Base-by-base conservation (phyloP, 2,329 filamentous ascomycete genomes). In the Mycosphaerelloides madeirae region DNA sequence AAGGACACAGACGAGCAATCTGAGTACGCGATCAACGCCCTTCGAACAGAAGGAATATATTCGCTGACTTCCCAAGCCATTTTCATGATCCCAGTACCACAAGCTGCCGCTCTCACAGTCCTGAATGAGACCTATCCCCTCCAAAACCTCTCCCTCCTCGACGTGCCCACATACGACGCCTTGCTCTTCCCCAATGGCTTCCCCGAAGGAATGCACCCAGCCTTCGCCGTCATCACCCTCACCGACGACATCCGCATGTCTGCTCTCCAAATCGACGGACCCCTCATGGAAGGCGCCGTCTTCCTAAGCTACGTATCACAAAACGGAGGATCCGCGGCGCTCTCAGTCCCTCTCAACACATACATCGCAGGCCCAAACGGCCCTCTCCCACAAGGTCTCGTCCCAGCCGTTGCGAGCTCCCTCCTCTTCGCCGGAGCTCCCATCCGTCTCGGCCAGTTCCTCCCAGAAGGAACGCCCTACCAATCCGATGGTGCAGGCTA, bases 161-260 rank as follows among this genome's bases (percentile, higher is more conserved):
- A 50, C 22, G 45, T 57, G 5, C 51, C 53, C 6, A 48, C 41
- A 2, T 29, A 34, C 15, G 48, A 53, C 32, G 38, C 37, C 13
- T 31, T 49, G 3, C 43, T 57, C 11, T 57, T 56, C 35, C 54
- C 53, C 1, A 25, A 49, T 7, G 54, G 50, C 28, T 57, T 55
- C 19, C 45, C 52, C 14, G 43, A 38, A 15, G 46, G 44, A 19
- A 44, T 41, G n/a, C 56, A 57, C n/a, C 56, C 55, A 1, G 51
- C 55, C 20, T 31, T 57, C 3, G 51, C 47, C 9, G 41, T 13
- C 20, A 41, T 36, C n/a, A 46, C 42, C 14, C 38, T 25, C 12
- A 43, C 29, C 22, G 53, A 43, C 40, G 55, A 59, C 32, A 57
- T 55, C 31, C 50, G 54, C 14, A 55, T 57, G 47, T 44, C 48